These are phyloP conservation scores for Parathielavia hyrcaniae DNA, from an alignment of 495 filamentous ascomycete genomes.

Conservation along the genomic window DNA sequence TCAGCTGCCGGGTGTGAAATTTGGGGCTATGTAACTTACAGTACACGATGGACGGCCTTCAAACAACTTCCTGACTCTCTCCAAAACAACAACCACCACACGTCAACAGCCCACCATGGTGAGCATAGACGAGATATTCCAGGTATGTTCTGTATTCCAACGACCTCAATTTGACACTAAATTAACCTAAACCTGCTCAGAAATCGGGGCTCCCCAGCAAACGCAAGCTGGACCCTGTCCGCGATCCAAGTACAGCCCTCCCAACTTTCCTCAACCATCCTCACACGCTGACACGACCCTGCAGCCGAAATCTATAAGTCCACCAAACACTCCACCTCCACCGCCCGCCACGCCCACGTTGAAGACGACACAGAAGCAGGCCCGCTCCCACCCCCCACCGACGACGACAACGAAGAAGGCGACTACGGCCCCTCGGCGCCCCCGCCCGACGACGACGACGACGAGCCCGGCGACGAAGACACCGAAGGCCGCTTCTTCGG, in stretches of 20 bases:
- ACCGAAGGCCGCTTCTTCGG: slow-evolving; percentile 95
- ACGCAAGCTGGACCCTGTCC: slow-evolving; percentile 66
- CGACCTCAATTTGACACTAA: neutral
- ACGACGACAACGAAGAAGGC: slow-evolving; percentile 16
- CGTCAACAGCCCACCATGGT: slow-evolving; percentile 49
- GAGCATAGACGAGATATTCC: slow-evolving; percentile 78
- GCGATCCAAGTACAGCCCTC: slow-evolving; percentile 59
- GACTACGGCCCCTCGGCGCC: slow-evolving; percentile 17
- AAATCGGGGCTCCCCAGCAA: slow-evolving; percentile 54
- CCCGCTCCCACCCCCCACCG: slow-evolving; percentile 33
- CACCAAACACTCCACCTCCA: slow-evolving; percentile 58
- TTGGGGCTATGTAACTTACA: neutral
- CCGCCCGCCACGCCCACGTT: slow-evolving; percentile 34
- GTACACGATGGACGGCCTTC: no score
- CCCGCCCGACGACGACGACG: slow-evolving; percentile 49
- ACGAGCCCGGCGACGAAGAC: slow-evolving; percentile 66
- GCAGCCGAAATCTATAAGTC: slow-evolving; percentile 79
- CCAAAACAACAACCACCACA: slow-evolving; percentile 11
- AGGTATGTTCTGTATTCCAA: slow-evolving; percentile 44
- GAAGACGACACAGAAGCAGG: slow-evolving; percentile 55
- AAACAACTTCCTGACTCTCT: neutral
- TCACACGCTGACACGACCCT: neutral
- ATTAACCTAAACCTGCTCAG: slow-evolving; percentile 32
- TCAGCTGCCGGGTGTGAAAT: no score
- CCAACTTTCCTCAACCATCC: neutral